Evolutionary conservation across 192 early-diverging fungal genomes (phyloP), one percentile per base, ranked within the genome.

Genomic region (Backusella mclennaniae): DNA sequence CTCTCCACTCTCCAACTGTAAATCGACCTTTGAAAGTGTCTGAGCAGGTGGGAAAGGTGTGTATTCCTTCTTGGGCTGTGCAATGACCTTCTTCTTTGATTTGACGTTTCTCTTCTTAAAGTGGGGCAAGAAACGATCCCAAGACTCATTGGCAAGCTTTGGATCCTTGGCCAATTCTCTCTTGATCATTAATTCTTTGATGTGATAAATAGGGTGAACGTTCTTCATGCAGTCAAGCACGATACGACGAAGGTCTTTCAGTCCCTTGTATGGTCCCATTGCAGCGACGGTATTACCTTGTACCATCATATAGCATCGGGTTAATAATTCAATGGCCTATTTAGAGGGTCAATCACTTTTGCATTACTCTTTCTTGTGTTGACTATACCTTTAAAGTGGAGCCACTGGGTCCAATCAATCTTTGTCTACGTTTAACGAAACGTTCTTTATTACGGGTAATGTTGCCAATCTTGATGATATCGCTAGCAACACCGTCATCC

Each of bases 151-250:
- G 17, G 92, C 93, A 74, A 99, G 84, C 71, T 97, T 97, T 0
- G 94, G 93, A 84, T 99, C 98, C 81, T 98, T 98, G 17, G 97
- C 95, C 63, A 99, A 82, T 83, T 99, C 98, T 59, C 96, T 91
- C 76, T 97, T 96, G 75, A 99, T 98, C 98, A 99, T 99, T 46
- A 99, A 82, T 82, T 97, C 96, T 85, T 97, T 97, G 83, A 99
- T 99, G 72, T 99, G 95, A 85, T 99, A 98, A 77, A 99, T 97
- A 36, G 98, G 98, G 83, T 99, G 98, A 49, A 98, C 85, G 85
- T 99, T 99, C 79, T 97, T 97, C 91, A 99, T 95, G 79, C 98
- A 99, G 85, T 99, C 98, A 67, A 96, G 84, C 3, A 99, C 93
- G 56, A 99, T 96, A 46, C 93, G 85, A 29, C 96, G 89, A 29